A percentile compares a stretch with the other conserved stretches of the same genome.
Evolutionary conservation across 2,329 filamentous ascomycete genomes (phyloP).

Genomic region (Clarireedia hainanense): DNA sequence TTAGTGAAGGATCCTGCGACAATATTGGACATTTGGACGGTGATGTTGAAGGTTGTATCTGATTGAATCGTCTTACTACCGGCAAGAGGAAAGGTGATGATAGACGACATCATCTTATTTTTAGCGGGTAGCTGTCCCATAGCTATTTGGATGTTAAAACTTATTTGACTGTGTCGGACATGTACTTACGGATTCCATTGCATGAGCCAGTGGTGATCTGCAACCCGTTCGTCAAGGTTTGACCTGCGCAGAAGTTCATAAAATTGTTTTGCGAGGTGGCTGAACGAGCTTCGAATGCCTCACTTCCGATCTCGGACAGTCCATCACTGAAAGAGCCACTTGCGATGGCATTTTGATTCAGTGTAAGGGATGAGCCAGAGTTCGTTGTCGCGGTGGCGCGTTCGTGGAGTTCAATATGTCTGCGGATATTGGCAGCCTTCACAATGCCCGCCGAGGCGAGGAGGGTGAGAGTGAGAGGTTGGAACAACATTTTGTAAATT

Average conservation of each 20-base stretch:
- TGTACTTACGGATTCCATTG: slow-evolving; percentile 35
- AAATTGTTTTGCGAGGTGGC: slow-evolving; percentile 24
- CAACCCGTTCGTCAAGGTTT: slow-evolving; percentile 48
- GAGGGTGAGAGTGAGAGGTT: slow-evolving; percentile 8
- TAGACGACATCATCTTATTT: slow-evolving; percentile 26
- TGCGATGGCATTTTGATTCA: slow-evolving; percentile 12
- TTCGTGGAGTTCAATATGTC: slow-evolving; percentile 3
- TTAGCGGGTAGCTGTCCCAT: slow-evolving; percentile 30
- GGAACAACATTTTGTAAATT: slow-evolving; percentile 11
- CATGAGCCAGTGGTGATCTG: slow-evolving; percentile 52
- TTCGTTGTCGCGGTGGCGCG: not conserved
- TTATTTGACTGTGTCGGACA: not conserved
- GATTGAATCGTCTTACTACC: slow-evolving; percentile 16
- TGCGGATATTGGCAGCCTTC: not conserved
- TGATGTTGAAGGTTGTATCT: slow-evolving; percentile 28
- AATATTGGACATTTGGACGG: slow-evolving; percentile 30
- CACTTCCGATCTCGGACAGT: slow-evolving; percentile 13
- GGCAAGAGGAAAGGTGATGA: slow-evolving; percentile 23
- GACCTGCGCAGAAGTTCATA: slow-evolving; percentile 24
- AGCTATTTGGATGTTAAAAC: slow-evolving; percentile 12
- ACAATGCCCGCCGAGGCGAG: slow-evolving; percentile 12
- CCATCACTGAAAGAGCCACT: slow-evolving; percentile 18
- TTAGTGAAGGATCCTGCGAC: slow-evolving; percentile 34
- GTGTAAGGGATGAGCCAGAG: slow-evolving; percentile 3
- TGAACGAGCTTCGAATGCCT: slow-evolving; percentile 17